These are phyloP conservation scores for Paecilomyces formosus DNA, from an alignment of 2,329 filamentous ascomycete species.

Conservation along the genomic window DNA sequence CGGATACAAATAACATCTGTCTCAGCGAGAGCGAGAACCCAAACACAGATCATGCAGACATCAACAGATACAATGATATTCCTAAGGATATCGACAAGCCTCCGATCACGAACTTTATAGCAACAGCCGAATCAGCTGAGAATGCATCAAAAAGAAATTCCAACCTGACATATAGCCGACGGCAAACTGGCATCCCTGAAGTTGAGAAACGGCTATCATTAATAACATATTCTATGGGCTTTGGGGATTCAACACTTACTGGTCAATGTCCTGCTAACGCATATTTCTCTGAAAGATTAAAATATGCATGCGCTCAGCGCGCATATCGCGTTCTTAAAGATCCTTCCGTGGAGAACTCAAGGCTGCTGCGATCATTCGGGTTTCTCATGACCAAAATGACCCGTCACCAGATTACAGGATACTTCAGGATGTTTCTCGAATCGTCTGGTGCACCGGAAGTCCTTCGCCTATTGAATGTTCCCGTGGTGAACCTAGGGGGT, in stretches of 20 bases:
- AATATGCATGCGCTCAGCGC: background rate
- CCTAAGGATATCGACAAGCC: background rate
- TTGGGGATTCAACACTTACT: background rate
- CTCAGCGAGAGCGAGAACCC: background rate
- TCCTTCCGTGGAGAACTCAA: background rate
- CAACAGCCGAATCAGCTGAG: background rate
- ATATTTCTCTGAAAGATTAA: background rate
- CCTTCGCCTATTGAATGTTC: background rate
- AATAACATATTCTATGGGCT: background rate
- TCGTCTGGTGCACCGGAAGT: background rate
- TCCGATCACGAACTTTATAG: background rate
- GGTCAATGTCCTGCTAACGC: background rate
- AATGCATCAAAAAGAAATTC: background rate
- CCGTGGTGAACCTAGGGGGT: background rate
- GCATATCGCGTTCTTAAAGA: background rate
- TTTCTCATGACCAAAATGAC: background rate
- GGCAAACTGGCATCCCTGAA: background rate
- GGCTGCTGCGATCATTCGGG: background rate
- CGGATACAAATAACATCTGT: background rate
- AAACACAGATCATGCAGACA: no score
- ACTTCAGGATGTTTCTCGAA: background rate
- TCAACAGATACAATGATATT: no score
- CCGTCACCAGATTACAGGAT: background rate
- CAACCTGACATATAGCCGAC: background rate
- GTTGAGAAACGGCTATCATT: background rate